A percentile compares a stretch with the other conserved stretches of the same genome.
Conservation (phyloP, 768 basidiomycete species). For the Clitopilus passeckerianus region DNA sequence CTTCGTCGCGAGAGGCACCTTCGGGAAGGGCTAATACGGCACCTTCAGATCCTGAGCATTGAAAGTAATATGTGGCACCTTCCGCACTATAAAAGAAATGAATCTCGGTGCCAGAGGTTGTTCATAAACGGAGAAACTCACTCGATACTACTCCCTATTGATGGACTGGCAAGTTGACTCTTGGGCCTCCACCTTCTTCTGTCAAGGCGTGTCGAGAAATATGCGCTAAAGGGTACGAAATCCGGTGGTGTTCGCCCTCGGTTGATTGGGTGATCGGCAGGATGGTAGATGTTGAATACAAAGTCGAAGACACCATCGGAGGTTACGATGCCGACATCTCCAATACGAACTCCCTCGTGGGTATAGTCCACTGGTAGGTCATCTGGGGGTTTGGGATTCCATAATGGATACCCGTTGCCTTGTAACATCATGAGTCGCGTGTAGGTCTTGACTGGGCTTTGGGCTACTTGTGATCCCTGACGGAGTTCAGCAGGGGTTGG, state of each 20-base stretch:
- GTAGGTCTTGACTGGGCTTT: background rate
- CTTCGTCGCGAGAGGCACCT: background rate
- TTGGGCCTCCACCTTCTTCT: background rate
- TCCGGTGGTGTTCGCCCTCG: background rate
- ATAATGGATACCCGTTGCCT: background rate
- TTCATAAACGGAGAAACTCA: background rate
- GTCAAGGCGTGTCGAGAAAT: background rate
- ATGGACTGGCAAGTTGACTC: background rate
- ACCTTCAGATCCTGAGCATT: background rate
- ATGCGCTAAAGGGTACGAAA: background rate
- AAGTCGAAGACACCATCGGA: background rate
- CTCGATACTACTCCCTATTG: background rate
- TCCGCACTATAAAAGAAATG: background rate
- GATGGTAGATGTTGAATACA: background rate
- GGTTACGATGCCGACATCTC: background rate
- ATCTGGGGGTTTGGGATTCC: background rate
- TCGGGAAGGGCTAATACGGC: background rate
- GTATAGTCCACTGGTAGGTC: background rate
- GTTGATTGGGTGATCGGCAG: background rate
- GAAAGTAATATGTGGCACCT: background rate
- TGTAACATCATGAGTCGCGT: background rate
- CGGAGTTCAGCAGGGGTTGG: background rate
- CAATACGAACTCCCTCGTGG: background rate
- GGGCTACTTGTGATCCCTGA: background rate
- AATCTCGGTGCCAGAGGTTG: background rate